These are phyloP conservation scores for Leccinum arenicola DNA, from an alignment of 768 basidiomycete genomes.

Conservation along the genomic window DNA sequence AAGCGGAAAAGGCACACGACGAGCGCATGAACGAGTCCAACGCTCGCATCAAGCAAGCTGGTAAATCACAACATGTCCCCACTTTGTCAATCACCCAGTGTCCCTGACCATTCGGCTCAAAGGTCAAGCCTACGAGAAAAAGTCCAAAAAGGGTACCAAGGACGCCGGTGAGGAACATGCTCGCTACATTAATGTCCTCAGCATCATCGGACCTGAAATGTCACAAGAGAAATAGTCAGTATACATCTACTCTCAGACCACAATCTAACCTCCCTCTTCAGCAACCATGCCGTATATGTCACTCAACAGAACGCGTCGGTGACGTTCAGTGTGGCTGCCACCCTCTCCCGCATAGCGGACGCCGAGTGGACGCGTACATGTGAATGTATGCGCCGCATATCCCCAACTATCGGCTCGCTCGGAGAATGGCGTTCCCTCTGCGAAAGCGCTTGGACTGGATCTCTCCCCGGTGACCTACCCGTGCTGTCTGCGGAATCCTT, in stretches of 20 bases:
- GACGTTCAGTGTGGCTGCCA: conserved; percentile 53
- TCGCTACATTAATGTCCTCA: conserved; percentile 73
- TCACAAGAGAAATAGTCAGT: conserved; percentile 78
- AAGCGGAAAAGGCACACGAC: conserved; percentile 78
- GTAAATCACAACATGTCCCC: conserved; percentile 29
- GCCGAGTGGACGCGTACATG: conserved; percentile 73
- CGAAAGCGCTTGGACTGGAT: conserved; percentile 70
- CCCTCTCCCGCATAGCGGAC: conserved; percentile 67
- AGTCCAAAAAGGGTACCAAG: conserved; percentile 65
- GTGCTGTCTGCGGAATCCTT: too few relatives aligned
- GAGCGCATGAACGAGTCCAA: conserved; percentile 66
- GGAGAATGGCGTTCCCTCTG: conserved; percentile 73
- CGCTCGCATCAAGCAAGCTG: conserved; percentile 74
- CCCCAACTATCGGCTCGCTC: conserved; percentile 65
- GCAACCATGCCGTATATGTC: conserved; percentile 63
- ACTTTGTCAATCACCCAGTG: not conserved
- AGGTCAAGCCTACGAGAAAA: conserved; percentile 79
- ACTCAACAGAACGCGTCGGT: conserved; percentile 58
- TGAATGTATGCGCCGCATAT: conserved; percentile 66
- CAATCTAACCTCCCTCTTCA: conserved; percentile 49
- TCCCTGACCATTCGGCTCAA: conserved; percentile 4
- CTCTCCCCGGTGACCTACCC: conserved; percentile 20
- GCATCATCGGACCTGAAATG: conserved; percentile 70
- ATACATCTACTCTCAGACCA: not conserved
- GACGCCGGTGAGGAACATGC: conserved; percentile 74